Conservation (phyloP, 176 grass and related monocot genomes). For the Leersia perrieri region DNA sequence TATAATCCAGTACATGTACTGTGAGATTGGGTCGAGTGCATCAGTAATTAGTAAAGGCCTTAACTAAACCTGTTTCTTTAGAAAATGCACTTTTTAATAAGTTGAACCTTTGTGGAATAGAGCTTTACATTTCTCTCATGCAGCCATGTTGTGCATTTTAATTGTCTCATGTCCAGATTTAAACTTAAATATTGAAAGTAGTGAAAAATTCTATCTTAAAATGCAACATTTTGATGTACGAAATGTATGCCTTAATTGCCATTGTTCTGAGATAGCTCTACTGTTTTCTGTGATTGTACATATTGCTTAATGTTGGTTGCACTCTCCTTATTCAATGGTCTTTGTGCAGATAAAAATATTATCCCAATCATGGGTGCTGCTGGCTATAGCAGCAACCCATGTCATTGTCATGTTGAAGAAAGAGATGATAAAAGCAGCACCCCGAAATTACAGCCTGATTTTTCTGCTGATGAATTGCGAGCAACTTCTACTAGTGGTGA, state of each 20-base stretch:
- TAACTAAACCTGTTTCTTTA: background rate
- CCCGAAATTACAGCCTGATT: background rate
- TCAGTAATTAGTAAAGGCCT: background rate
- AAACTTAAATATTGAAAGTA: slow-evolving; percentile 1
- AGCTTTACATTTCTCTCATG: too few species aligned
- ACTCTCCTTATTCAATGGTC: background rate
- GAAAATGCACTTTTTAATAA: background rate
- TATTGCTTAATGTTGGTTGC: background rate
- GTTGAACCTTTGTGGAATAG: background rate
- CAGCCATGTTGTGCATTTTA: background rate
- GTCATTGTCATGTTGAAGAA: slow-evolving; percentile 15
- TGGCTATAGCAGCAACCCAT: background rate
- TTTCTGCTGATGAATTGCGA: slow-evolving; percentile 26
- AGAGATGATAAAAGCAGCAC: slow-evolving; percentile 6
- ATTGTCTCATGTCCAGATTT: background rate
- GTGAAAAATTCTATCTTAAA: background rate
- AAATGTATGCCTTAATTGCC: background rate
- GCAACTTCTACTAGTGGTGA: slow-evolving; percentile 1
- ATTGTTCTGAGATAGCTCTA: background rate
- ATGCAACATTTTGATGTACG: background rate
- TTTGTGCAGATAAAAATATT: slow-evolving; percentile 19
- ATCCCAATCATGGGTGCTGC: slow-evolving; percentile 30
- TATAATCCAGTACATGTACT: background rate
- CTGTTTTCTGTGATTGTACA: background rate
- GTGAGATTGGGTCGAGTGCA: background rate